A percentile compares a stretch with the other conserved stretches of the same genome.
Conservation (phyloP, 495 filamentous ascomycete genomes). For the Schizothecium vesticola region DNA sequence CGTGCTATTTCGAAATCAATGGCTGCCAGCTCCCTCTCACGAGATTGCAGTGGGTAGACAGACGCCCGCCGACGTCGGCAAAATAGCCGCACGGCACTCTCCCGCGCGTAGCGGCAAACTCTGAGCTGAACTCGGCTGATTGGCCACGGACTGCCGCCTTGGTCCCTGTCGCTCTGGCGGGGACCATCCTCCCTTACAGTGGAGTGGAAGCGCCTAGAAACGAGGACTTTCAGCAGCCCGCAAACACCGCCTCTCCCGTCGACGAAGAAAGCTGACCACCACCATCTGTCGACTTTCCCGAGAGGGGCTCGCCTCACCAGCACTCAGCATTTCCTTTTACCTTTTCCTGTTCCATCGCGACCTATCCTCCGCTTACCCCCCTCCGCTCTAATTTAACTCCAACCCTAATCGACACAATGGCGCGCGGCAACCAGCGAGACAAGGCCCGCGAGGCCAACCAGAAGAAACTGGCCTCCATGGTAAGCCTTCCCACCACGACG, state of each 20-base stretch:
- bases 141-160: background rate
- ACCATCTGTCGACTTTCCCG: background rate
- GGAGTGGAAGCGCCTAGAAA: background rate
- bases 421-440: slow-evolving; percentile 90
- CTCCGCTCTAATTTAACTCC: background rate
- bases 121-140: background rate
- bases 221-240: background rate
- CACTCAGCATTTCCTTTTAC: background rate
- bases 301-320: background rate
- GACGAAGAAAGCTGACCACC: background rate
- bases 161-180: background rate
- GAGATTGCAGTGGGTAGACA: background rate
- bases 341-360: background rate
- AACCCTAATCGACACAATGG: slow-evolving; percentile 53
- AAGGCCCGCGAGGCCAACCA: slow-evolving; percentile 77
- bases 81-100: background rate
- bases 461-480: slow-evolving; percentile 55
- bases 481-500: slow-evolving; percentile 35
- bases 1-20: background rate
- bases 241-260: background rate
- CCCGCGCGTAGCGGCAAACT: background rate
- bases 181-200: background rate
- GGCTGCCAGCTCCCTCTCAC: background rate
- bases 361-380: background rate
- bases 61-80: background rate